Base-by-base conservation (phyloP, 2,329 filamentous ascomycete species). In the Penicillium hesseltinei region DNA sequence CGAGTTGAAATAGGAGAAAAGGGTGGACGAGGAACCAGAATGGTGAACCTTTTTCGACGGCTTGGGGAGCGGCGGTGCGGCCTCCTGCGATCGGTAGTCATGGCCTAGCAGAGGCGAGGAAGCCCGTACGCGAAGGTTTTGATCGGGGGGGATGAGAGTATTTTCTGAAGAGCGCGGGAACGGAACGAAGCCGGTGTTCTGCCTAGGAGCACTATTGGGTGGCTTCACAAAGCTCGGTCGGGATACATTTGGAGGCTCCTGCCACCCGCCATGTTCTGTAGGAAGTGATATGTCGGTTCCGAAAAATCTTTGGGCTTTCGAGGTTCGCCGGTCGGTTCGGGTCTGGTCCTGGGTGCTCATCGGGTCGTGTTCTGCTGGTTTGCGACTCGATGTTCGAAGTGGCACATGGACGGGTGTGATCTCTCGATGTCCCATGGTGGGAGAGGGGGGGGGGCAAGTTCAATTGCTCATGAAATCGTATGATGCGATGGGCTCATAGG, bases 1-100 rank as follows among this genome's bases (percentile, higher is more conserved):
- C 21, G 76, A 71, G 60, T 77, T 78, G 59, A 80, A 81, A 57
- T 78, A 76, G 43, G 80, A 80, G 59, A 73, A 76, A 11, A 81
- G 64, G 4, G 78, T 78, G 1, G 78, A 77, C 10, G 76, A 74
- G 10, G 80, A 81, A 29, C 74, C 72, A 48, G 76, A 70, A 45
- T 78, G 66, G 50, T 71, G 72, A 25, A 73, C 53, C 59, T 72
- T 76, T 25, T 74, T 74, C 19, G 71, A 74, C 8, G 65, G 60
- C 43, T 69, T 65, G 33, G 75, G 73, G n/a, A 74, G 56, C n/a
- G 66, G 64, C 27, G 67, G 66, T n/a, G 58, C 62, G 8, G 61
- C 48, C 55, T 69, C 61, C 33, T 69, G 62, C n/a, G 64, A 65
- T 23, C 57, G 65, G 58, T 75, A 77, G 10, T 70, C 66, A 19